Conservation (phyloP, 805 yeast species). For the Starmerella apis region DNA sequence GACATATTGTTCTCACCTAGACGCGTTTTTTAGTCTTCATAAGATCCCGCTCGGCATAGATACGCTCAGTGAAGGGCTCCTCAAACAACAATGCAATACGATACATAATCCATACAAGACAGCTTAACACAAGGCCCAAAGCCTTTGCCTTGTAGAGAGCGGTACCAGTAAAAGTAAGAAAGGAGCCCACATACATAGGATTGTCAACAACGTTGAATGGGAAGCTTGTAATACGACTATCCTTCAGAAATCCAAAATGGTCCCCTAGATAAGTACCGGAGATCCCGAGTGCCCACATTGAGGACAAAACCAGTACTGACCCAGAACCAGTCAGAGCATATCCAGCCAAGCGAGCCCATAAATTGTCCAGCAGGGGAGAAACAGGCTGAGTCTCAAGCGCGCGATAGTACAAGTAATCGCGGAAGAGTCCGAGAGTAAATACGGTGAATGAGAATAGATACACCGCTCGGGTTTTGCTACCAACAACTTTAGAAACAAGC, state of each 20-base stretch:
- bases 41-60: conserved; percentile 55
- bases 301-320: conserved; percentile 64
- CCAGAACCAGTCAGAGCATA: conserved; percentile 52
- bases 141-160: conserved; percentile 84
- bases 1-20: too few species aligned
- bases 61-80: conserved; percentile 91
- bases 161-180: conserved; percentile 80
- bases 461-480: conserved; percentile 57
- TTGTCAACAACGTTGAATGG: conserved; percentile 86
- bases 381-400: conserved; percentile 68
- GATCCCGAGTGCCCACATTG: conserved; percentile 88
- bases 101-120: conserved; percentile 72
- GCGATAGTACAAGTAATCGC: conserved; percentile 61
- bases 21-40: neutral
- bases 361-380: conserved; percentile 40
- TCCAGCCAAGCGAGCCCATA: conserved; percentile 43
- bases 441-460: conserved; percentile 73
- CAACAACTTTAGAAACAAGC: conserved; percentile 60
- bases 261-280: conserved; percentile 97
- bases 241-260: conserved; percentile 92
- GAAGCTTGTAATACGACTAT: conserved; percentile 76
- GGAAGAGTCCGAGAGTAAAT: conserved; percentile 69
- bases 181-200: conserved; percentile 95
- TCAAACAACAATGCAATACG: conserved; percentile 74
- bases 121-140: conserved; percentile 67